Conservation (phyloP, 768 basidiomycete species). For the Kwoniella mangroviensis region DNA sequence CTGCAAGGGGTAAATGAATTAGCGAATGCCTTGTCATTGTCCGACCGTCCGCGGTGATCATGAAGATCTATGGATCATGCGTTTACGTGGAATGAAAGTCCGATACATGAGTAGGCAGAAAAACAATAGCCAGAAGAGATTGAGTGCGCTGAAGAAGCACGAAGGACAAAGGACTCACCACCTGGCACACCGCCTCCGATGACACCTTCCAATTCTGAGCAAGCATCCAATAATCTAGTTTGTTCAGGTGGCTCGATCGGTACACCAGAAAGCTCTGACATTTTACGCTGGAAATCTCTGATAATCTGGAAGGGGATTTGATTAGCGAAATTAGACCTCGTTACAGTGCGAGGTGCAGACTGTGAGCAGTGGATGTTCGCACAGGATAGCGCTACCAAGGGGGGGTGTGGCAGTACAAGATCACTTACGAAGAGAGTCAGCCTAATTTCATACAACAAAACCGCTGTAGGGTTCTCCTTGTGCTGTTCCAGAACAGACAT, state of each 20-base stretch:
- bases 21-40: neutral
- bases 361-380: too few relatives aligned
- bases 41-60: neutral
- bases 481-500: neutral
- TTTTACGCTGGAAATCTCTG: conserved; percentile 76
- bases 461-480: neutral
- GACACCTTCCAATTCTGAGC: conserved; percentile 75
- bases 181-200: conserved; percentile 96
- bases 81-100: neutral
- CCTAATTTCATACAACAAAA: conserved; percentile 1
- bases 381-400: too few relatives aligned
- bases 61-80: neutral
- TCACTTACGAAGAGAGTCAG: conserved; percentile 17
- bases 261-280: conserved; percentile 76
- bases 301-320: conserved; percentile 62
- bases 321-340: neutral
- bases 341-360: too few relatives aligned
- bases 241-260: conserved; percentile 91
- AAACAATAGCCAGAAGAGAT: neutral
- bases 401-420: too few relatives aligned
- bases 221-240: conserved; percentile 77
- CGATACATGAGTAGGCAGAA: neutral
- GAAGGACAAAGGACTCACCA: conserved; percentile 63
- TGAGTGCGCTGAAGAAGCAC: neutral
- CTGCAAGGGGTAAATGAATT: conserved; percentile 60